phyloP scores from a whole-genome alignment of 305 asterid species.

The Caryopteris hybrid region DNA sequence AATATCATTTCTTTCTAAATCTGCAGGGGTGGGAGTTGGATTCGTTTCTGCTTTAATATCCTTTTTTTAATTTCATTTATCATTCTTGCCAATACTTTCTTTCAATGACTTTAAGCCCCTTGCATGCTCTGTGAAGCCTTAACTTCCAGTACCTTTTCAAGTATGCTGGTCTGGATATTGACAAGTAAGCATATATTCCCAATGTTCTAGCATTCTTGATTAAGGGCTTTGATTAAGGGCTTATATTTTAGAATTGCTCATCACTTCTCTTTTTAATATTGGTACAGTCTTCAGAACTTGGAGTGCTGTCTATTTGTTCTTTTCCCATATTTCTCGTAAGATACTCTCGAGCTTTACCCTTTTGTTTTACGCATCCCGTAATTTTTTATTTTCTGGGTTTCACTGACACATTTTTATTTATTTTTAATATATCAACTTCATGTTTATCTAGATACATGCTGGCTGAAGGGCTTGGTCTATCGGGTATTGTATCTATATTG shows the following conservation, averaged over 20 bases:
- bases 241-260: conserved; percentile 17
- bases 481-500: conserved; percentile 93
- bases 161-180: conserved; percentile 97
- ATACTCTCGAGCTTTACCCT: conserved; percentile 18
- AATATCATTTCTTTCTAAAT: conserved; percentile 25
- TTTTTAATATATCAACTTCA: conserved; percentile 10
- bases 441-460: conserved; percentile 70
- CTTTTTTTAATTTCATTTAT: conserved; percentile 39
- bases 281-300: conserved; percentile 94
- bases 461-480: conserved; percentile 98
- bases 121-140: conserved; percentile 40
- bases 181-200: conserved; percentile 59
- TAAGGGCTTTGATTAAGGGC: too few relatives aligned
- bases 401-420: conserved; percentile 12
- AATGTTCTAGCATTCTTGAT: conserved; percentile 4
- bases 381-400: not conserved
- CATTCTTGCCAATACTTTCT: conserved; percentile 12
- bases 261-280: conserved; percentile 12
- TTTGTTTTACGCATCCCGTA: conserved; percentile 19
- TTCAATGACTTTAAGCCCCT: conserved; percentile 27
- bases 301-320: conserved; percentile 99
- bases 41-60: conserved; percentile 97
- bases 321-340: conserved; percentile 99
- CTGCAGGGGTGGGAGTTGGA: conserved; percentile 98
- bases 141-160: conserved; percentile 80